Evolutionary conservation across 306 rosid species (phyloP).

Genomic region (Rosa multiflora): DNA sequence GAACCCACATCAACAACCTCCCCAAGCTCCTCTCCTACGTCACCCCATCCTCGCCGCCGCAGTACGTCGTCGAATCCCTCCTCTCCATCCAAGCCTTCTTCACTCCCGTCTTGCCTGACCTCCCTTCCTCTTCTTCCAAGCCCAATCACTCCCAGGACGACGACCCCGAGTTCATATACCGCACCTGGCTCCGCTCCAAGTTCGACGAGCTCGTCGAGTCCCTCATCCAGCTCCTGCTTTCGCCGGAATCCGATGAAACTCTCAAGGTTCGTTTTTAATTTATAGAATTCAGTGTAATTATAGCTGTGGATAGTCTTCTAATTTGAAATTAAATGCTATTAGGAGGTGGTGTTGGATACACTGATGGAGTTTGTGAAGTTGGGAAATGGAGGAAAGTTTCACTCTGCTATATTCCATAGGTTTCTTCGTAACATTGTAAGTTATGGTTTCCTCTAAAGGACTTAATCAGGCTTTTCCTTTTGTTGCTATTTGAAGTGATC

Average conservation of each 20-base stretch:
- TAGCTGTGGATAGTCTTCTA: background rate
- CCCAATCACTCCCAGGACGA: conserved; percentile 13
- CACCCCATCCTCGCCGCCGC: conserved; percentile 74
- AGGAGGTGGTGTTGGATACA: conserved; percentile 80
- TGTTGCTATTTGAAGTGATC: background rate
- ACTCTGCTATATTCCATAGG: conserved; percentile 74
- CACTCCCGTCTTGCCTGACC: conserved; percentile 55
- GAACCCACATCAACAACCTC: conserved; percentile 79
- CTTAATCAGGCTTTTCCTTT: background rate
- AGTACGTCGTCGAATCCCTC: conserved; percentile 62
- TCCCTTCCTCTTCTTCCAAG: conserved; percentile 48
- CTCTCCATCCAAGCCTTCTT: conserved; percentile 85
- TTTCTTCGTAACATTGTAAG: conserved; percentile 68
- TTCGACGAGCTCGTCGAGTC: conserved; percentile 67
- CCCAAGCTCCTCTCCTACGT: conserved; percentile 66
- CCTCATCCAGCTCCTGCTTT: conserved; percentile 48
- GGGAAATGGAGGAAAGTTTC: conserved; percentile 66
- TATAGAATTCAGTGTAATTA: background rate
- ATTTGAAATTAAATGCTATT: background rate
- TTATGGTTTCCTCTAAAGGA: background rate
- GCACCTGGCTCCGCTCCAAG: conserved; percentile 78
- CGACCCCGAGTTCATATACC: conserved; percentile 69
- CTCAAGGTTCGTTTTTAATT: conserved; percentile 33
- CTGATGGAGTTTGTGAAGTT: conserved; percentile 80
- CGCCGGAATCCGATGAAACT: conserved; percentile 54